Evolutionary conservation across 1,139 yeast genomes (phyloP).

Genomic region (Hemisphaericaspora lyxosophila): DNA sequence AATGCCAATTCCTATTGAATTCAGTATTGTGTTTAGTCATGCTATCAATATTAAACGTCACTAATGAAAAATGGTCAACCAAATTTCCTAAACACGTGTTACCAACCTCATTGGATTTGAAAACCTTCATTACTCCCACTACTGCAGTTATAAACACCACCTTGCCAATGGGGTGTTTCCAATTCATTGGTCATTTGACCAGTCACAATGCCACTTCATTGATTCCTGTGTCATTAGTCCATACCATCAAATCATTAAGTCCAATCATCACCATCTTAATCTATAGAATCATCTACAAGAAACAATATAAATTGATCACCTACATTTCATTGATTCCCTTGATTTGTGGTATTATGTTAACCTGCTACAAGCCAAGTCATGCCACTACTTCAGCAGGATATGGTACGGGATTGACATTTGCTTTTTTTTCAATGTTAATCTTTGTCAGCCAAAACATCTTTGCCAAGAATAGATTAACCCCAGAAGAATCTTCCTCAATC

Average conservation of each 20-base stretch:
- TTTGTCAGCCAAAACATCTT: constrained; percentile 91
- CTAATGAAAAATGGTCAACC: constrained; percentile 21
- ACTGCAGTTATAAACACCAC: constrained; percentile 60
- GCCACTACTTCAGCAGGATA: constrained; percentile 22
- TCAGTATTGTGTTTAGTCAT: constrained; percentile 48
- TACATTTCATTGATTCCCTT: constrained; percentile 77
- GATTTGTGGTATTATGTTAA: constrained; percentile 78
- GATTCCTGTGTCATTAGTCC: constrained; percentile 89
- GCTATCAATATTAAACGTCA: constrained; percentile 21
- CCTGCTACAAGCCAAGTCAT: constrained; percentile 55
- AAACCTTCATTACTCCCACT: constrained; percentile 52
- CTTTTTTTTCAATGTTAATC: constrained; percentile 77
- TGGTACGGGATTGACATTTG: constrained; percentile 66
- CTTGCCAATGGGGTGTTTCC: constrained; percentile 91
- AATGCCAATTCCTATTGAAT: constrained; percentile 77
- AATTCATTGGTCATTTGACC: constrained; percentile 84
- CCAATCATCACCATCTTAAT: constrained; percentile 86
- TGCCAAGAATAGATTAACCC: constrained; percentile 77
- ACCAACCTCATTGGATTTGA: constrained; percentile 33
- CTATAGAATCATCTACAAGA: constrained; percentile 60
- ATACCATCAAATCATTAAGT: constrained; percentile 85
- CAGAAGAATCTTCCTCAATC: constrained; percentile 17
- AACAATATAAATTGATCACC: constrained; percentile 60
- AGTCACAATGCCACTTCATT: constrained; percentile 85
- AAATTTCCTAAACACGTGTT: constrained; percentile 60